Conservation (phyloP, 2,329 filamentous ascomycete genomes). For the Trichoderma afroharzianum region DNA sequence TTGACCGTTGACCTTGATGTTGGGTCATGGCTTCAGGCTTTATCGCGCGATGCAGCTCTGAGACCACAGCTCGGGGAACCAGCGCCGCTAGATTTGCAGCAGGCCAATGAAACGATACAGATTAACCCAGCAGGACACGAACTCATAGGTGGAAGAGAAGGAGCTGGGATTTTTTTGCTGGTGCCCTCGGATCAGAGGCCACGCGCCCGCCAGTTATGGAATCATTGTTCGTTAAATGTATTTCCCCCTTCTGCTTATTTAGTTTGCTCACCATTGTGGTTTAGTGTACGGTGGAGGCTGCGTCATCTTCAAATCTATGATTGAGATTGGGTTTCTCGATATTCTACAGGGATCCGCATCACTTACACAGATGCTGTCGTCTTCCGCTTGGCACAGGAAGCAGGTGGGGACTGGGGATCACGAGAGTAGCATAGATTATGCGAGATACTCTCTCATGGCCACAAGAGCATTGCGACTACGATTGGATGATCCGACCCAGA, state of each 20-base stretch:
- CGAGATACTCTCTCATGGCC: slow-evolving; percentile 9
- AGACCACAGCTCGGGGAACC: neutral
- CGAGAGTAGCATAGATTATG: slow-evolving; percentile 7
- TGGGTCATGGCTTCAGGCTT: slow-evolving; percentile 5
- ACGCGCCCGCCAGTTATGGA: neutral
- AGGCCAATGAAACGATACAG: neutral
- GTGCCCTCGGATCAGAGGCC: neutral
- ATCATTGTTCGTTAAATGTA: neutral
- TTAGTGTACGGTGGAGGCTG: slow-evolving; percentile 4
- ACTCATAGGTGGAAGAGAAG: neutral
- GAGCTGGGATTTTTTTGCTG: neutral
- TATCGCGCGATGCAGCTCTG: neutral
- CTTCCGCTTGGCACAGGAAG: slow-evolving; percentile 4
- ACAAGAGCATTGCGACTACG: neutral
- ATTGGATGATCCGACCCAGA: neutral
- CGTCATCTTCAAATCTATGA: slow-evolving; percentile 11
- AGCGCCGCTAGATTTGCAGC: neutral
- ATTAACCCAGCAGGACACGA: too few relatives aligned
- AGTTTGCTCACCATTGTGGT: neutral
- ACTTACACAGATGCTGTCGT: slow-evolving; percentile 12
- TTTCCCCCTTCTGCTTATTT: neutral
- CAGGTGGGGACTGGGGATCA: neutral
- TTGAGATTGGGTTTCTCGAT: slow-evolving; percentile 7
- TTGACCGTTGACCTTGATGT: slow-evolving; percentile 6
- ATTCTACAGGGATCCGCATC: neutral